A percentile compares a stretch with the other conserved stretches of the same genome.
These are phyloP conservation scores for Circinella minor DNA, from an alignment of 371 early-diverging fungal species.

Conservation along the genomic window DNA sequence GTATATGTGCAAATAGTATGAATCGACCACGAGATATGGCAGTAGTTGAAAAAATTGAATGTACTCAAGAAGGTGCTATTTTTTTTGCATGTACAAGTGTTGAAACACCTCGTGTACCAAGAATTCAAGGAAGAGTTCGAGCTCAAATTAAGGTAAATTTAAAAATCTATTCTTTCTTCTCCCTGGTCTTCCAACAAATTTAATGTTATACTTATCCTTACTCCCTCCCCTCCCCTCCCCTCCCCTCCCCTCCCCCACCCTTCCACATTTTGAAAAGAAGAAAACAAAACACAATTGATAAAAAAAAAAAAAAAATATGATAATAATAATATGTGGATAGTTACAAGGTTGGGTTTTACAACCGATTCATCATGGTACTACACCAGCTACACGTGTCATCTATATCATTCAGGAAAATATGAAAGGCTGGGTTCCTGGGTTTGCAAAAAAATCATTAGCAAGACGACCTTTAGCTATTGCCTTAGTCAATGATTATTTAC, in stretches of 20 bases:
- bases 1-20: constrained; percentile 16
- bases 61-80: constrained; percentile 49
- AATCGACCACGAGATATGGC: constrained; percentile 43
- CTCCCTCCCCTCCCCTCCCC: too few species aligned
- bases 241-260: too few species aligned
- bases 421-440: constrained; percentile 65
- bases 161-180: neutral
- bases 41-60: constrained; percentile 55
- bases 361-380: constrained; percentile 49
- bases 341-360: constrained; percentile 69
- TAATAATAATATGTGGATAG: constrained; percentile 10
- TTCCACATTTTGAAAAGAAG: too few species aligned
- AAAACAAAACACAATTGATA: too few species aligned
- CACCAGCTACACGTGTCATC: constrained; percentile 61
- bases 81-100: constrained; percentile 70
- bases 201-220: too few species aligned
- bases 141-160: constrained; percentile 57
- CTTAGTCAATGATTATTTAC: constrained; percentile 64
- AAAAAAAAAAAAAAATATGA: too few species aligned
- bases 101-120: constrained; percentile 66
- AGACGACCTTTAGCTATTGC: constrained; percentile 67
- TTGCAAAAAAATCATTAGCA: constrained; percentile 66
- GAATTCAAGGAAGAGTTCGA: constrained; percentile 58
- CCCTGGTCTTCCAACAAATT: too few species aligned
- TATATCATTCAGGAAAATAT: constrained; percentile 55